These are phyloP conservation scores for Didymella glomerata DNA, from an alignment of 2,329 filamentous ascomycete species.

Conservation along the genomic window DNA sequence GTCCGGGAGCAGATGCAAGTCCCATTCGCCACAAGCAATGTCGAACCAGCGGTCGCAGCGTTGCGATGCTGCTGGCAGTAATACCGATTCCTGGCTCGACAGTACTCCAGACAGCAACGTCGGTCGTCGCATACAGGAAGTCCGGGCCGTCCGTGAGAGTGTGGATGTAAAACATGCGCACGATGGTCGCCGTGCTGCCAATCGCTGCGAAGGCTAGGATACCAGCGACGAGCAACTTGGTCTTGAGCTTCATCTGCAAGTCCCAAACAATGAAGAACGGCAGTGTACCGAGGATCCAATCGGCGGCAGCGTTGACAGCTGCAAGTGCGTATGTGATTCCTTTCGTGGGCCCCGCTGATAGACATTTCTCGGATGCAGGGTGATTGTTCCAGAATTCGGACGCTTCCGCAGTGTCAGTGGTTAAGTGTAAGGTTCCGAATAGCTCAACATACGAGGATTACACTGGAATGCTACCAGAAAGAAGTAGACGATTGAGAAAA, in stretches of 20 bases:
- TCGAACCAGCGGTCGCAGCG: constrained; percentile 59
- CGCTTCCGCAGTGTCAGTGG: constrained; percentile 32
- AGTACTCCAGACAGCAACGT: constrained; percentile 52
- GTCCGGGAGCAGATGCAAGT: constrained; percentile 29
- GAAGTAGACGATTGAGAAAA: constrained; percentile 59
- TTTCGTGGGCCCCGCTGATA: constrained; percentile 58
- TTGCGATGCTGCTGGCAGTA: constrained; percentile 59
- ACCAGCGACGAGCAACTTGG: constrained; percentile 61
- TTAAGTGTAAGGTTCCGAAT: background rate
- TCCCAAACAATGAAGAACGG: constrained; percentile 63
- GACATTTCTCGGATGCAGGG: constrained; percentile 52
- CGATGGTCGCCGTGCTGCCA: constrained; percentile 61
- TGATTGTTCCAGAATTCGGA: constrained; percentile 60
- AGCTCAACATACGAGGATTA: constrained; percentile 48
- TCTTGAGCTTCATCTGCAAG: constrained; percentile 62
- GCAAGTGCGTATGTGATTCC: constrained; percentile 57
- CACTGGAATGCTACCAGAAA: constrained; percentile 64
- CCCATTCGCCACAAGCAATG: constrained; percentile 33
- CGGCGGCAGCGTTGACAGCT: constrained; percentile 42
- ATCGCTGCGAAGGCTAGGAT: constrained; percentile 55
- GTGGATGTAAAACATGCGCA: constrained; percentile 56
- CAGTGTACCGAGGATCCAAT: constrained; percentile 47
- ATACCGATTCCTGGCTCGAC: constrained; percentile 50
- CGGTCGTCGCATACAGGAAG: constrained; percentile 54
- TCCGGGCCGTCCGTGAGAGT: constrained; percentile 51